Conservation (phyloP, 129 eudicot genomes). For the Lonicera japonica region DNA sequence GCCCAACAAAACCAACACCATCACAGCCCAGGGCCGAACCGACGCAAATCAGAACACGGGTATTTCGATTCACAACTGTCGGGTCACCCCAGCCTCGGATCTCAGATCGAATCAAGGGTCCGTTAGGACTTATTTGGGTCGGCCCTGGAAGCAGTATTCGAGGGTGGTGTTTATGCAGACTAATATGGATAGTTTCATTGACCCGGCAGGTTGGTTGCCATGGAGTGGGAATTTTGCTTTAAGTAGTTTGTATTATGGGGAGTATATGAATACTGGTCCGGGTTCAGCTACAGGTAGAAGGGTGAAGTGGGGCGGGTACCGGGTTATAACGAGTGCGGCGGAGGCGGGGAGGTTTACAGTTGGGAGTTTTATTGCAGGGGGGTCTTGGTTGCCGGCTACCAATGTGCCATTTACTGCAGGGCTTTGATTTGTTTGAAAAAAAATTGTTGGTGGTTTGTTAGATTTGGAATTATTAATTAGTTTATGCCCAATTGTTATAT, state of each 20-base stretch:
- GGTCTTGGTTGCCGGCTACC: slow-evolving; percentile 51
- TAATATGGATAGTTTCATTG: slow-evolving; percentile 24
- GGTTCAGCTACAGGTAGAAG: slow-evolving; percentile 37
- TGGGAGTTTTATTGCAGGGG: slow-evolving; percentile 45
- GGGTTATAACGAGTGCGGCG: slow-evolving; percentile 36
- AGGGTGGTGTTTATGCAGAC: slow-evolving; percentile 42
- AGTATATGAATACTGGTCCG: slow-evolving; percentile 38
- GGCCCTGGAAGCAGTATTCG: slow-evolving; percentile 53
- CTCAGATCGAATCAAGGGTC: slow-evolving; percentile 25
- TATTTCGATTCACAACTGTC: slow-evolving; percentile 41
- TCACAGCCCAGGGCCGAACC: slow-evolving; percentile 59
- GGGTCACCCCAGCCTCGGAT: slow-evolving; percentile 34
- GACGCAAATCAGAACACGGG: slow-evolving; percentile 57
- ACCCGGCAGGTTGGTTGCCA: slow-evolving; percentile 45
- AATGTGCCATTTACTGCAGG: slow-evolving; percentile 46
- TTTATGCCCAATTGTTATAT: too few species aligned
- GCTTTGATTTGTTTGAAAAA: slow-evolving; percentile 18
- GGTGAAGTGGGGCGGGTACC: slow-evolving; percentile 51
- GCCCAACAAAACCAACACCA: slow-evolving; percentile 37
- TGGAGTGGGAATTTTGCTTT: slow-evolving; percentile 52
- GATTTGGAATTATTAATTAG: too few species aligned
- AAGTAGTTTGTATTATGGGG: slow-evolving; percentile 42
- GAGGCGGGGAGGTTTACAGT: slow-evolving; percentile 39
- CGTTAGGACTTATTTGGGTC: slow-evolving; percentile 37
- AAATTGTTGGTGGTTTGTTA: neutral